Conservation (phyloP, 129 eudicot species). For the Arctium minus region DNA sequence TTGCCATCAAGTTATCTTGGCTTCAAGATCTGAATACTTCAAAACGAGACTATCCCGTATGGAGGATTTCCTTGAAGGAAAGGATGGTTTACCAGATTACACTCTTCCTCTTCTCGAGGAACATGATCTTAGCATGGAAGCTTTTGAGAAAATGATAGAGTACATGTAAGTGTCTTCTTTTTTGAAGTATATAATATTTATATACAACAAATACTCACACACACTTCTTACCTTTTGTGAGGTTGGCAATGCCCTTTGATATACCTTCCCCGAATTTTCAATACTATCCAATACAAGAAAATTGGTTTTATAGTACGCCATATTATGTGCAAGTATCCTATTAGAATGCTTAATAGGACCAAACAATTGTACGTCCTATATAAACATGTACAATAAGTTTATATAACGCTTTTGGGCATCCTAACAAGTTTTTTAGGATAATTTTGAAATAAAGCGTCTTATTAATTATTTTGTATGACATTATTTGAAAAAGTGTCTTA, state of each 20-base stretch:
- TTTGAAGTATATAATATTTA: neutral
- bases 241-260: neutral
- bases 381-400: too few relatives aligned
- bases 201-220: neutral
- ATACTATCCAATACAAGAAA: too few relatives aligned
- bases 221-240: neutral
- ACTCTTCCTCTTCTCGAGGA: constrained; percentile 79
- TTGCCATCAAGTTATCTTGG: constrained; percentile 92
- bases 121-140: constrained; percentile 71
- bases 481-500: too few relatives aligned
- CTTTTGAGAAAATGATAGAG: constrained; percentile 95
- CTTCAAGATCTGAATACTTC: constrained; percentile 92
- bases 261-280: too few relatives aligned
- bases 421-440: too few relatives aligned
- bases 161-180: constrained; percentile 65
- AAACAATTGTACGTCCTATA: too few relatives aligned
- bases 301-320: too few relatives aligned
- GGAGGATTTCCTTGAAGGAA: constrained; percentile 77
- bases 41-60: constrained; percentile 82
- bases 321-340: too few relatives aligned
- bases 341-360: too few relatives aligned
- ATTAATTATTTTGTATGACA: too few relatives aligned
- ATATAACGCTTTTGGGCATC: too few relatives aligned
- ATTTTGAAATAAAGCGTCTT: too few relatives aligned
- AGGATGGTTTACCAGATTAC: constrained; percentile 36